Base-by-base conservation (phyloP, 257 asterid genomes). In the Salvia miltiorrhiza region DNA sequence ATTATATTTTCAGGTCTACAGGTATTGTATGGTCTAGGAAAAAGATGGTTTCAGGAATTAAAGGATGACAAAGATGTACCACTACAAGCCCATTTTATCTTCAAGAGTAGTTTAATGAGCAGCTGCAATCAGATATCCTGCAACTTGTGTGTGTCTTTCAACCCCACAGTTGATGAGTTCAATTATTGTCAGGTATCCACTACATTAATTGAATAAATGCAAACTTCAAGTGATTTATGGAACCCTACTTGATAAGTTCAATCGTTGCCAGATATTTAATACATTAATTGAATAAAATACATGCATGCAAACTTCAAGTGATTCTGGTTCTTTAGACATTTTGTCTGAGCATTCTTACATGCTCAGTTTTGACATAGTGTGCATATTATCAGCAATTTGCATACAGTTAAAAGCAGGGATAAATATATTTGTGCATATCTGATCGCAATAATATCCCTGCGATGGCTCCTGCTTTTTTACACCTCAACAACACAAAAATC, bases 41-140 rank as follows among this genome's bases (percentile, higher is more conserved):
- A 88, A 80, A 84, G 76, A 73, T 93, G 98, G 98, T 72, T 83
- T 62, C 93, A 37, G 78, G 96, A 93, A 73, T 70, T 93, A 79
- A 85, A 80, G 76, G 84, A 84, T 59, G 95, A 77, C 71, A 57
- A 64, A 75, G 84, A 83, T 74, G 90, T 78, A 62, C 84, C 79
- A 17, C 53, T 85, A 67, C 91, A 86, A 80, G 96, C 93, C 79
- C 84, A 68, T 73, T 86, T 93, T 70, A 48, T 83, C 79, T 90
- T 93, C 84, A 87, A 85, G 78, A 77, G 53, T 76, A 85, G 81
- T 78, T 81, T 90, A 66, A 53, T 79, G 23, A 70, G 81, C 79
- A 67, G 80, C 57, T 69, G 76, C 62, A 81, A 85, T 83, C 82
- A 84, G 86, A 87, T 93, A 73, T 83, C 81, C 75, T 90, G 99